A percentile compares a stretch with the other conserved stretches of the same genome.
Evolutionary conservation across 352 stramenopile species (phyloP).

Genomic region (Phytophthora syringae): DNA sequence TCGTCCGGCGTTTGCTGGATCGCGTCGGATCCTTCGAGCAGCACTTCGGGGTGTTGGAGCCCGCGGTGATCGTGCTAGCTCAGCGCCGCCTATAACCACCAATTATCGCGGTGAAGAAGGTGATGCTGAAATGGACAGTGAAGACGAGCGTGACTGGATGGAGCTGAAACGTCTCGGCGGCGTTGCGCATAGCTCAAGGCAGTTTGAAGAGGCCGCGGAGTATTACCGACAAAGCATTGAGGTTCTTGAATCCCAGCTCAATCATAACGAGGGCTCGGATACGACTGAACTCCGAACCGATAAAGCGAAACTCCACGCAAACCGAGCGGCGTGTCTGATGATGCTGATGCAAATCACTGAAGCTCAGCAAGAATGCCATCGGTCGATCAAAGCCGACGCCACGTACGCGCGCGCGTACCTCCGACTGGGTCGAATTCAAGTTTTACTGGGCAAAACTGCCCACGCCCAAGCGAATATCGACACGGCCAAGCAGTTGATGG

Average conservation of each 20-base stretch:
- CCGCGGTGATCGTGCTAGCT: slow-evolving; percentile 17
- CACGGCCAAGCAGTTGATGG: slow-evolving; percentile 55
- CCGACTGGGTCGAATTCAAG: slow-evolving; percentile 69
- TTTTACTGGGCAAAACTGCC: slow-evolving; percentile 65
- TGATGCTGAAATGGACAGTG: slow-evolving; percentile 40
- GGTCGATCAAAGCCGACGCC: slow-evolving; percentile 71
- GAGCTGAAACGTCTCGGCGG: slow-evolving; percentile 71
- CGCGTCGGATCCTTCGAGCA: slow-evolving; percentile 41
- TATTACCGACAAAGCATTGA: slow-evolving; percentile 65
- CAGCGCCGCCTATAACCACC: slow-evolving; percentile 14
- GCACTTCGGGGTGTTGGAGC: slow-evolving; percentile 31
- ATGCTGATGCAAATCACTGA: slow-evolving; percentile 80
- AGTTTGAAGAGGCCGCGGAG: slow-evolving; percentile 65
- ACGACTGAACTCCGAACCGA: slow-evolving; percentile 61
- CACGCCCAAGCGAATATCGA: slow-evolving; percentile 58
- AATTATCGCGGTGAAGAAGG: slow-evolving; percentile 7
- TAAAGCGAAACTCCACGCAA: slow-evolving; percentile 84
- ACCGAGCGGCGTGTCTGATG: slow-evolving; percentile 79
- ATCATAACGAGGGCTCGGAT: slow-evolving; percentile 36
- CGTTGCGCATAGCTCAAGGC: slow-evolving; percentile 43
- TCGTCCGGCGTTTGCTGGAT: slow-evolving; percentile 28
- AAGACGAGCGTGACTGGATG: slow-evolving; percentile 56
- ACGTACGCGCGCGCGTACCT: slow-evolving; percentile 79
- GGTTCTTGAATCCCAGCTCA: slow-evolving; percentile 48
- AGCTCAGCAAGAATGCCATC: slow-evolving; percentile 69